A percentile compares a stretch with the other conserved stretches of the same genome.
phyloP scores from a whole-genome alignment of 2,329 filamentous ascomycete genomes.

The Penicillium sp. region DNA sequence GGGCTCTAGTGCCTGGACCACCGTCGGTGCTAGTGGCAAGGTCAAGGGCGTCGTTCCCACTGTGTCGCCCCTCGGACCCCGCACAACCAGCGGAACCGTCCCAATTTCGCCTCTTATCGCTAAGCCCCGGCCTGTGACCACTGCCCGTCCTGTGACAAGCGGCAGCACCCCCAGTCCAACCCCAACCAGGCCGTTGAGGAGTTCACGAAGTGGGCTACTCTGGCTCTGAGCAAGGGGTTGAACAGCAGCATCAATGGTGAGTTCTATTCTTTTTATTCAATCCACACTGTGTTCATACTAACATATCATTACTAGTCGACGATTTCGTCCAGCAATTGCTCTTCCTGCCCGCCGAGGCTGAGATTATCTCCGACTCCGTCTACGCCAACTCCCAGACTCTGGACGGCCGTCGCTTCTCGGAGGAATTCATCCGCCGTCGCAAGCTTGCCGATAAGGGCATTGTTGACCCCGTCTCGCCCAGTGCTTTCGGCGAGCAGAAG shows the following conservation, averaged over 20 bases:
- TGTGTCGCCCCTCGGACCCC: slow-evolving; percentile 46
- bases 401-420: slow-evolving; percentile 87
- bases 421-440: slow-evolving; percentile 90
- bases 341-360: slow-evolving; percentile 71
- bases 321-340: slow-evolving; percentile 76
- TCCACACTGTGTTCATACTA: slow-evolving; percentile 28
- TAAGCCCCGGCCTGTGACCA: slow-evolving; percentile 57
- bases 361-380: slow-evolving; percentile 85
- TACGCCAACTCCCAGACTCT: slow-evolving; percentile 85
- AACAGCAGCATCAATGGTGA: slow-evolving; percentile 67
- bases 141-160: slow-evolving; percentile 49
- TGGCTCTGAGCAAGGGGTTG: slow-evolving; percentile 73
- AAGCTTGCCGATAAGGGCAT: slow-evolving; percentile 91
- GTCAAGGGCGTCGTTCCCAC: slow-evolving; percentile 70
- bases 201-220: slow-evolving; percentile 88
- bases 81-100: slow-evolving; percentile 50
- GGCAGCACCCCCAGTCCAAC: slow-evolving; percentile 45
- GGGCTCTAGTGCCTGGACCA: slow-evolving; percentile 76
- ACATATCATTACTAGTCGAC: slow-evolving; percentile 59
- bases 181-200: slow-evolving; percentile 75
- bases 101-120: slow-evolving; percentile 45
- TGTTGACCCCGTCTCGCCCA: slow-evolving; percentile 62
- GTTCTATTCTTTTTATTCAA: slow-evolving; percentile 22
- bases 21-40: slow-evolving; percentile 91
- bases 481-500: slow-evolving; percentile 52